Conservation (phyloP, 1,139 yeast species). For the Taphrina sp. region DNA sequence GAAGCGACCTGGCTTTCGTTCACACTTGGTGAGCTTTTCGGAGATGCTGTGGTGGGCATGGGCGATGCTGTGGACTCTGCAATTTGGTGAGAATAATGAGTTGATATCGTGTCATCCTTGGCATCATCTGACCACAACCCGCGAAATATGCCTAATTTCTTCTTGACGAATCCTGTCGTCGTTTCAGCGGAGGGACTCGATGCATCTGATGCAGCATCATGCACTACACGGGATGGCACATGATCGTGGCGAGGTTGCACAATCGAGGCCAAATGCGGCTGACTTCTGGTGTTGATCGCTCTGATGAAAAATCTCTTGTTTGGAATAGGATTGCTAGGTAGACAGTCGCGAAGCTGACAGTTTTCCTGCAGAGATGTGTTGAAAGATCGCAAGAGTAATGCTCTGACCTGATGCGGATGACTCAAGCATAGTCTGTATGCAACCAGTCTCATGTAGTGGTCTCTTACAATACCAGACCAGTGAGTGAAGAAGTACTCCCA, state of each 20-base stretch:
- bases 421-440: conserved; percentile 5
- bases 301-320: conserved; percentile 27
- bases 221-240: neutral
- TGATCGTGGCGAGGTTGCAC: too few relatives aligned
- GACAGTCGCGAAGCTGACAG: conserved; percentile 27
- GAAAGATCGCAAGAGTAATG: conserved; percentile 17
- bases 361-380: conserved; percentile 18
- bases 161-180: conserved; percentile 6
- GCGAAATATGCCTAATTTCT: conserved; percentile 18
- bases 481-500: conserved; percentile 29
- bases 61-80: neutral
- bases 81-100: too few relatives aligned
- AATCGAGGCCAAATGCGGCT: neutral
- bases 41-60: neutral
- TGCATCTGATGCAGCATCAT: neutral
- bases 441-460: conserved; percentile 28
- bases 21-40: neutral
- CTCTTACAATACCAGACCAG: conserved; percentile 28
- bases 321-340: conserved; percentile 28
- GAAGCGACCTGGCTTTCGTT: neutral
- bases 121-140: conserved; percentile 27
- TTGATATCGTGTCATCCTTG: conserved; percentile 15
- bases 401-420: conserved; percentile 8
- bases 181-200: neutral
- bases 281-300: conserved; percentile 1